Base-by-base conservation (phyloP, 2,329 filamentous ascomycete species). In the Cladosporium cucumerinum region DNA sequence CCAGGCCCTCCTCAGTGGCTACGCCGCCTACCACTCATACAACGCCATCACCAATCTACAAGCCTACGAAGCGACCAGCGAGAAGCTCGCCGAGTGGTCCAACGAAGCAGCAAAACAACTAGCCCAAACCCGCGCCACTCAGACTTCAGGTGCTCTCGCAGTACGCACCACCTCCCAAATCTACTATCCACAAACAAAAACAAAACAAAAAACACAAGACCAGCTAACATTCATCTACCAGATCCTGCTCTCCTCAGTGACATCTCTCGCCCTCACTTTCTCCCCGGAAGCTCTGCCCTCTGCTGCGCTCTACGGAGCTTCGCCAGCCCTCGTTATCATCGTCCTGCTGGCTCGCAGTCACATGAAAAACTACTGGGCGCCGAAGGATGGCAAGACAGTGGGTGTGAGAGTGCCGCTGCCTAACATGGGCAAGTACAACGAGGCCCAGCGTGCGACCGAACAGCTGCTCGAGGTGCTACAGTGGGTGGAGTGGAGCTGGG, bases 21-120 rank as follows among this genome's bases (percentile, higher is more conserved):
- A 81, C 69, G 81, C 79, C 68, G 77, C 75, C 51, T 76, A 76
- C 62, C 74, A 80, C 18, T 79, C 79, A 61, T 79, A 77, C 66
- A 70, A 76, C 54, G 77, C 81, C 52, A 79, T 82, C 69, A 75
- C 70, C 43, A 81, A 80, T 64, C 76, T 83, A 5, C 75, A 73
- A 34, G 76, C 76, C 59, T 83, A 82, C 69, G 81, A 83, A 69
- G 73, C 77, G n/a, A 76, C 76, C 28, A 72, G 74, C 51, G 74
- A 82, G 69, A 81, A 79, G 67, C 75, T 78, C 18, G 81, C 81
- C 10, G 76, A 80, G 66, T 78, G 78, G 72, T 82, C 80, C 3
- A 75, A 76, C 32, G 76, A 77, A 46, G 81, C 79, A 8, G 78
- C 73, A 43, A 67, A 73, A 6, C 78, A 83, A 68, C 72, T 82